Percentiles rank a stretch among this genome's conserved stretches.
These are phyloP conservation scores for Phaeosphaeria sp. DNA, from an alignment of 2,329 filamentous ascomycete genomes.

Conservation along the genomic window DNA sequence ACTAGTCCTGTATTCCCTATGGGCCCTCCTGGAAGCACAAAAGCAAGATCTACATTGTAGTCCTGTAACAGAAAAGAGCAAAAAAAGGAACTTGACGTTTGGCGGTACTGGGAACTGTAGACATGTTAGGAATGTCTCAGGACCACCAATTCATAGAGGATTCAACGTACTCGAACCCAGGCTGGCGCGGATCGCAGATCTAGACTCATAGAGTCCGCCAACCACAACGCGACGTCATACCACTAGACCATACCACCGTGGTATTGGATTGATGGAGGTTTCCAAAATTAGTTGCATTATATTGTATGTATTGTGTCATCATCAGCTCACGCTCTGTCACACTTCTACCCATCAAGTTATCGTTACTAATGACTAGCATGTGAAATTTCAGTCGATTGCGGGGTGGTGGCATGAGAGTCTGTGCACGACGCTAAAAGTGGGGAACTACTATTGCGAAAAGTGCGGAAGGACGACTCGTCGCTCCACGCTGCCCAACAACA, in stretches of 20 bases:
- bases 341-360: not conserved
- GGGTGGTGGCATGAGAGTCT: constrained; percentile 18
- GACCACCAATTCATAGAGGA: constrained; percentile 17
- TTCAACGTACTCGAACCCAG: constrained; percentile 44
- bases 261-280: constrained; percentile 22
- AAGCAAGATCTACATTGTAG: too few relatives aligned
- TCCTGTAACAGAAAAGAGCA: not conserved
- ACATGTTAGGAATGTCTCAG: constrained; percentile 30
- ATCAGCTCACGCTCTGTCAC: too few relatives aligned
- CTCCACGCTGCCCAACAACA: not conserved
- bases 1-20: not conserved
- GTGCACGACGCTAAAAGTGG: constrained; percentile 21
- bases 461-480: not conserved
- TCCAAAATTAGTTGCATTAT: not conserved
- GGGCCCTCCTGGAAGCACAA: too few relatives aligned
- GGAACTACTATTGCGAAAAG: not conserved
- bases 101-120: constrained; percentile 44
- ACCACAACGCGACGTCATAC: constrained; percentile 51
- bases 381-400: not conserved
- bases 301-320: not conserved
- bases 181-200: constrained; percentile 45
- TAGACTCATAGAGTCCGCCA: constrained; percentile 30
- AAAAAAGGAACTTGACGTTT: constrained; percentile 29
- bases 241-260: constrained; percentile 47
- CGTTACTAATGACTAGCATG: not conserved